phyloP scores from a whole-genome alignment of 306 rosid genomes.

The Casuarina cunninghamiana region DNA sequence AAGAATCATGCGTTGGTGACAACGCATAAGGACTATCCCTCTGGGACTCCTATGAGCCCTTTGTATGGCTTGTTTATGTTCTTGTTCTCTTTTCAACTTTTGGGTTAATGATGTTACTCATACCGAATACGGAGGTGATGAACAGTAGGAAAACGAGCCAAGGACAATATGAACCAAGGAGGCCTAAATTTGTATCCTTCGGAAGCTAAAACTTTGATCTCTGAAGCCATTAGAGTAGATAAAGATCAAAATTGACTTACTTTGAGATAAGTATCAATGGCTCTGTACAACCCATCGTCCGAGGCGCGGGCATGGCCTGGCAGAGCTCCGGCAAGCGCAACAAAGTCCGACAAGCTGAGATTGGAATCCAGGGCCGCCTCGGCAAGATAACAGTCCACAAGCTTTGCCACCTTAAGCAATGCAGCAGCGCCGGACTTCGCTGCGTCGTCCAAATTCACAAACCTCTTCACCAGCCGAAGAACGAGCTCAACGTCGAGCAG shows the following conservation, averaged over 20 bases:
- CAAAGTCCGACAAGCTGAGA: slow-evolving; percentile 55
- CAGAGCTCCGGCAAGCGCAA: slow-evolving; percentile 63
- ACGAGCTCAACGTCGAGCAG: slow-evolving; percentile 74
- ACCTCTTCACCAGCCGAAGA: slow-evolving; percentile 63
- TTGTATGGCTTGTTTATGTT: not conserved
- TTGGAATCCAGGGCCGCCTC: slow-evolving; percentile 77
- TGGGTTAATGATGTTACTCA: not conserved
- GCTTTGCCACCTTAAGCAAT: slow-evolving; percentile 74
- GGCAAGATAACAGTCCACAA: slow-evolving; percentile 75
- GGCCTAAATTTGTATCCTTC: not conserved
- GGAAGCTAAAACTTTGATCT: too few relatives aligned
- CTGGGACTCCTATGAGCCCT: not conserved
- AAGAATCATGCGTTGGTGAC: slow-evolving; percentile 16
- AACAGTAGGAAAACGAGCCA: too few relatives aligned
- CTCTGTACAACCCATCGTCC: slow-evolving; percentile 87
- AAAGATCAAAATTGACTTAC: slow-evolving; percentile 36
- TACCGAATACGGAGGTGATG: not conserved
- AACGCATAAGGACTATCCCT: slow-evolving; percentile 13
- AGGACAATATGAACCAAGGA: not conserved
- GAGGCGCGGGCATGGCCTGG: slow-evolving; percentile 76
- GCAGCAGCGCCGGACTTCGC: slow-evolving; percentile 59
- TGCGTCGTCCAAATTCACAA: slow-evolving; percentile 57
- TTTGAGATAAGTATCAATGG: slow-evolving; percentile 91
- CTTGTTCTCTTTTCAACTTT: not conserved
- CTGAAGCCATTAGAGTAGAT: not conserved